phyloP scores from a whole-genome alignment of 352 stramenopile genomes.

The Thraustochytrium striatum region DNA sequence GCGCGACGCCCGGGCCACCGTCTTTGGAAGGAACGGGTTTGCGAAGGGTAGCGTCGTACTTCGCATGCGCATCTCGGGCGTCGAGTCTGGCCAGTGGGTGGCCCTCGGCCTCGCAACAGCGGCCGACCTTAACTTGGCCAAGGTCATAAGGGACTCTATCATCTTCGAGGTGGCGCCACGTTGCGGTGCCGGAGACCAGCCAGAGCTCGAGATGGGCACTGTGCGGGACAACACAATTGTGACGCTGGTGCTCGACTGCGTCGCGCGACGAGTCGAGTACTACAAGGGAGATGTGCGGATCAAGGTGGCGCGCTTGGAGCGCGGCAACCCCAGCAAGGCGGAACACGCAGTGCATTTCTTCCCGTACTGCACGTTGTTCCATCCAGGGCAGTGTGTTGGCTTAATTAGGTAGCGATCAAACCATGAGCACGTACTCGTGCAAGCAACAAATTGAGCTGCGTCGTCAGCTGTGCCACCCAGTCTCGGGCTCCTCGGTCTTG shows the following conservation, averaged over 20 bases:
- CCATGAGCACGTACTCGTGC: too few species aligned
- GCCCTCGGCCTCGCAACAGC: conserved; percentile 2
- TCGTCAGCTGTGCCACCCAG: too few species aligned
- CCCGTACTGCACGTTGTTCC: conserved; percentile 26
- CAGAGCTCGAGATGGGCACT: not conserved
- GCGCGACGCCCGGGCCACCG: not conserved
- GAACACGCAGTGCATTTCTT: not conserved
- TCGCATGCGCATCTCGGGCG: not conserved
- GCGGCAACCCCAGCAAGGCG: not conserved
- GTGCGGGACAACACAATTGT: conserved; percentile 6
- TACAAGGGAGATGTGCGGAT: conserved; percentile 12
- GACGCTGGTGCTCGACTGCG: conserved; percentile 7
- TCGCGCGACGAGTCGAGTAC: not conserved
- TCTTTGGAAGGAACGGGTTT: conserved; percentile 14
- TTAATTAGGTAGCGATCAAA: too few species aligned
- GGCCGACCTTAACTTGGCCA: not conserved
- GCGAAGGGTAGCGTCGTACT: conserved; percentile 8
- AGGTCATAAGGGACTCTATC: not conserved
- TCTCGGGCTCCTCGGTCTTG: too few species aligned
- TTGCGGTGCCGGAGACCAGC: not conserved
- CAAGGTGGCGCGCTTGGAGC: conserved; percentile 4
- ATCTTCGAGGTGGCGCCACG: conserved; percentile 28
- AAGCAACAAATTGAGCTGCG: too few species aligned
- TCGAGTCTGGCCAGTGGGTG: conserved; percentile 11
- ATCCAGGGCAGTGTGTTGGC: conserved; percentile 3